Evolutionary conservation across 2,329 filamentous ascomycete genomes (phyloP).

Genomic region (Clarireedia paspali): DNA sequence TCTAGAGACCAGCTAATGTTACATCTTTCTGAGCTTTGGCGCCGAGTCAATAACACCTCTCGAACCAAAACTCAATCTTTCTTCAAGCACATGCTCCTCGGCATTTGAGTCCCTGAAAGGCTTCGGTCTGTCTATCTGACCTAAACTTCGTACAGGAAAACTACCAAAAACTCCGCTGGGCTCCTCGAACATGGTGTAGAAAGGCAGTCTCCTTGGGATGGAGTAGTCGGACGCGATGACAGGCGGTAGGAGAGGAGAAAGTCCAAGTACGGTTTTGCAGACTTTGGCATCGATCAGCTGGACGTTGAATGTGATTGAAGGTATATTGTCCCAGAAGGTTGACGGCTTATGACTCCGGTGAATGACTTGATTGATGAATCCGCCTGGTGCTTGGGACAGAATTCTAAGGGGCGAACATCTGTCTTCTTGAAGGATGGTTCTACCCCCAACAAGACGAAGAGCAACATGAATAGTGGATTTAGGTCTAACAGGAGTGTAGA

Average conservation of each 20-base stretch:
- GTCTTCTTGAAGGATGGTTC: not conserved
- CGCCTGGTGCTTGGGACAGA: not conserved
- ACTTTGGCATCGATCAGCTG: not conserved
- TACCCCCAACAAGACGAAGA: not conserved
- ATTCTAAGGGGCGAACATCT: not conserved
- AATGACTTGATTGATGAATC: constrained; percentile 2
- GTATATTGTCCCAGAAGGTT: not conserved
- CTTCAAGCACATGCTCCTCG: no score
- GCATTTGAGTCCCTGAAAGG: not conserved
- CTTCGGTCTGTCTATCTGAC: not conserved
- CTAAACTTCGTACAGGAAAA: not conserved
- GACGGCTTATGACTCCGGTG: not conserved
- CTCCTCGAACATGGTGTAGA: not conserved
- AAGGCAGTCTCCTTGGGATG: not conserved
- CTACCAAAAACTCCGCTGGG: not conserved
- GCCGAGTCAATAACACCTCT: no score
- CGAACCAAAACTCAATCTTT: no score
- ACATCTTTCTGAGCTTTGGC: no score
- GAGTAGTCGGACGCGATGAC: not conserved
- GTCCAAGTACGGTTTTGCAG: not conserved
- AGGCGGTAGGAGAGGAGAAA: not conserved
- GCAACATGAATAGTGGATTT: not conserved
- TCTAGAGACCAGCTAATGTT: no score
- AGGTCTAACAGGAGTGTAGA: not conserved
- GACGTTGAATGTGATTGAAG: not conserved